phyloP scores from a whole-genome alignment of 305 asterid genomes.

The Solanum chacoense region DNA sequence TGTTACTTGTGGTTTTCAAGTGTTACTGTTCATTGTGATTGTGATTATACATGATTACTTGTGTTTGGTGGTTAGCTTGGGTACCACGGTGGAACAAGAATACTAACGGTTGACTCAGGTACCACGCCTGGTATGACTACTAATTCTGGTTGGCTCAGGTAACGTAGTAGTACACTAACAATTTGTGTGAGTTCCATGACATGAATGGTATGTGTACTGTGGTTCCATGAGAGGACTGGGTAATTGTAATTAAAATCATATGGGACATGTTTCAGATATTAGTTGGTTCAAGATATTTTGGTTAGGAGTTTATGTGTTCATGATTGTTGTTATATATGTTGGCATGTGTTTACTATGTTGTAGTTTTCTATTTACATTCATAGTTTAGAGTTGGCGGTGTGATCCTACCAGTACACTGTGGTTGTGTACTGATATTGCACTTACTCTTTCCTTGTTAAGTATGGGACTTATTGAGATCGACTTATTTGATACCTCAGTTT shows the following conservation, averaged over 20 bases:
- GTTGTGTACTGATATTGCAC: not conserved
- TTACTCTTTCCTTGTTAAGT: not conserved
- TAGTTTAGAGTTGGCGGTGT: not conserved
- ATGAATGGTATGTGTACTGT: not conserved
- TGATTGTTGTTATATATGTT: not conserved
- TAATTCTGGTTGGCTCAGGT: not conserved
- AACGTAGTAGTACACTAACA: not conserved
- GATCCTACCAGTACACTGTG: not conserved
- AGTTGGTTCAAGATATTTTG: not conserved
- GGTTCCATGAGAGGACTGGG: not conserved
- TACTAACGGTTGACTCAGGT: not conserved
- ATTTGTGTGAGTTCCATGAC: not conserved
- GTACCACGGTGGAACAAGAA: no score
- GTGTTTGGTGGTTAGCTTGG: not conserved
- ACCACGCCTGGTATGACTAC: not conserved
- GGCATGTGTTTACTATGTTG: not conserved
- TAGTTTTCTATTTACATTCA: not conserved
- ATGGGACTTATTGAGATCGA: not conserved
- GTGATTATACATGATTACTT: not conserved
- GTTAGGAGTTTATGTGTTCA: not conserved
- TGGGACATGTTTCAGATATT: not conserved
- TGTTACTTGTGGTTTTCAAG: not conserved
- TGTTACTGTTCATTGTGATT: not conserved
- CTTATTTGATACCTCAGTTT: not conserved
- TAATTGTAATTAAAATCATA: no score